Conservation (phyloP, 106 monocot species). For the Apostasia ramifera region DNA sequence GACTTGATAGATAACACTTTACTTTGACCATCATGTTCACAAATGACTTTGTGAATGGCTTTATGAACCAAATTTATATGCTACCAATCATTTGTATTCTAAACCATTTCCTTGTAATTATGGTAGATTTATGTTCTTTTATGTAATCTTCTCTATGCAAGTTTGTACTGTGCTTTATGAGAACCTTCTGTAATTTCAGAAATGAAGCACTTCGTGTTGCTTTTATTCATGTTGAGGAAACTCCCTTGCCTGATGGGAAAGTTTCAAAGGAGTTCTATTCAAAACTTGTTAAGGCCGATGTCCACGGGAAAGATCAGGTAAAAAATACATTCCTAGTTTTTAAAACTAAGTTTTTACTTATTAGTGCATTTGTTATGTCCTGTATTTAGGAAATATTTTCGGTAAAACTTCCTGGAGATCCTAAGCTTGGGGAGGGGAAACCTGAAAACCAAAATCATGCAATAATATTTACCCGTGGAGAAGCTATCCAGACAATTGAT, state of each 20-base stretch:
- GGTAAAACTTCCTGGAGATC: conserved; percentile 88
- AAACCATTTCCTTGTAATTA: too few relatives aligned
- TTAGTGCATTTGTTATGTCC: neutral
- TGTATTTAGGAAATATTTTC: conserved; percentile 79
- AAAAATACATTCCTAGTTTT: neutral
- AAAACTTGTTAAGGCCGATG: conserved; percentile 94
- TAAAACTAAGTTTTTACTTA: neutral
- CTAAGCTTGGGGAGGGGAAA: conserved; percentile 96
- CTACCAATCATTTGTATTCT: too few relatives aligned
- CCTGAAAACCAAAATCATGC: conserved; percentile 99
- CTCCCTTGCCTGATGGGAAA: conserved; percentile 31
- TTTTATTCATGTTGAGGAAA: conserved; percentile 89
- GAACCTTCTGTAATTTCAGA: conserved; percentile 23
- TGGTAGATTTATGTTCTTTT: neutral
- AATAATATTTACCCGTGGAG: conserved; percentile 93
- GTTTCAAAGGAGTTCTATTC: conserved; percentile 53
- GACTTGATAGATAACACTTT: too few relatives aligned
- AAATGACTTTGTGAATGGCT: too few relatives aligned
- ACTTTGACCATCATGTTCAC: too few relatives aligned
- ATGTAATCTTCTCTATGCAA: neutral
- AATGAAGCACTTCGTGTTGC: conserved; percentile 96
- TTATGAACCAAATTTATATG: too few relatives aligned
- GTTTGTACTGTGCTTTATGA: too few relatives aligned
- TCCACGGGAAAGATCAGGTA: conserved; percentile 90
- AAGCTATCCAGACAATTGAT: conserved; percentile 94